Evolutionary conservation across 2,329 filamentous ascomycete genomes (phyloP), one percentile per base, ranked within the genome.

Genomic region (Alternaria rosae): DNA sequence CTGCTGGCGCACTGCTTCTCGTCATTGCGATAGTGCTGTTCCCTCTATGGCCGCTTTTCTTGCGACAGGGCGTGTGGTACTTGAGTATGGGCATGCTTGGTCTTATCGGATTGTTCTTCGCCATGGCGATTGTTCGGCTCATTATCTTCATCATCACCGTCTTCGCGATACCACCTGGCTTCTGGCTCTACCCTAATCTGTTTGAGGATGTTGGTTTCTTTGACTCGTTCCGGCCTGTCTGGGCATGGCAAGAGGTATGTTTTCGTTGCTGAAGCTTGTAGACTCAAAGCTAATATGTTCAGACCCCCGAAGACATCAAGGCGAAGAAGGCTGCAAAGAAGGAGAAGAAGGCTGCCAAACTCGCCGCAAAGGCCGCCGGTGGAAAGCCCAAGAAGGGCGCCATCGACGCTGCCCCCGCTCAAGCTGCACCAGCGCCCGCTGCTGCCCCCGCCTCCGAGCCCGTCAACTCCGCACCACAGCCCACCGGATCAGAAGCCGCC

Each of bases 181-280:
- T 99, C n/a, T 99, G 95, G 95, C 86, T 99, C 45, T 99, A 94
- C 82, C 95, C 95, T 51, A 99, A 99, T 77, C 83, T 99, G 20
- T 99, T 97, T 84, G 95, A 99, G 79, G 95, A 99, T 77, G 95
- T 99, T 26, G 97, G 94, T 8, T 98, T 99, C 83, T 91, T 99
- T 80, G 95, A 99, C 78, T 96, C 92, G 75, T 99, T 99, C 86
- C 91, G 91, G 76, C 95, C 95, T 20, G 82, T 97, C 6, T 99
- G 95, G 94, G 95, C 93, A 62, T 99, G 95, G 95, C 95, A 99
- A 80, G 94, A 97, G 88, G 93, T 96, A 70, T 28, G 71, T 61
- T 30, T 17, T n/a, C 13, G 25, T 20, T 13, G 3, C 7, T 20
- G 12, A 38, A n/a, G 17, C 12, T 7, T 20, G 15, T n/a, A 41